Percentiles rank a stretch among this genome's conserved stretches.
Conservation (phyloP, 2,329 filamentous ascomycete genomes). For the Arthrobotrys iridis region DNA sequence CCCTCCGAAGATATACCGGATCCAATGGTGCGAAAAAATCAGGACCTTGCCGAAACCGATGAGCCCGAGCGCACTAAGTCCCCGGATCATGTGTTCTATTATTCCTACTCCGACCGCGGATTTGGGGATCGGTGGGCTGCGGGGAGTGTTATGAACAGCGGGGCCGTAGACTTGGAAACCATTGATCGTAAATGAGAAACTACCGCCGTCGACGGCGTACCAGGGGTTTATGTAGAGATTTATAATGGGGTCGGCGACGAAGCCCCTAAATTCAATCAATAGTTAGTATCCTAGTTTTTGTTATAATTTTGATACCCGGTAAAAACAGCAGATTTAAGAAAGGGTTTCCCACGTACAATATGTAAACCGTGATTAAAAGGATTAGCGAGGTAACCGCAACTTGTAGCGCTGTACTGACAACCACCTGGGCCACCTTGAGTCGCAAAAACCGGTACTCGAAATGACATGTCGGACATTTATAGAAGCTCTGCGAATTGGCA, state of each 20-base stretch:
- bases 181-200: slow-evolving; percentile 43
- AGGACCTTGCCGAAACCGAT: slow-evolving; percentile 85
- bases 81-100: slow-evolving; percentile 86
- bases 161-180: slow-evolving; percentile 37
- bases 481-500: slow-evolving; percentile 77
- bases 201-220: slow-evolving; percentile 50
- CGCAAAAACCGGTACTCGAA: slow-evolving; percentile 83
- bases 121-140: neutral
- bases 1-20: slow-evolving; percentile 79
- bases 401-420: slow-evolving; percentile 75
- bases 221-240: slow-evolving; percentile 83
- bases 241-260: slow-evolving; percentile 91
- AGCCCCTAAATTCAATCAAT: slow-evolving; percentile 74
- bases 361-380: slow-evolving; percentile 74
- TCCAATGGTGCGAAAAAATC: slow-evolving; percentile 74
- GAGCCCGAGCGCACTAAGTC: slow-evolving; percentile 86
- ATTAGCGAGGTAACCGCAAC: slow-evolving; percentile 76
- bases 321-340: neutral
- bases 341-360: slow-evolving; percentile 30
- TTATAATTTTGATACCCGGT: too few relatives aligned
- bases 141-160: slow-evolving; percentile 8
- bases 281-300: slow-evolving; percentile 5
- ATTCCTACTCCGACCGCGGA: slow-evolving; percentile 69
- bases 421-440: slow-evolving; percentile 65
- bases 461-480: slow-evolving; percentile 85